Evolutionary conservation across 2,329 filamentous ascomycete genomes (phyloP), one percentile per base, ranked within the genome.

Genomic region (Purpureocillium takamizusanense): DNA sequence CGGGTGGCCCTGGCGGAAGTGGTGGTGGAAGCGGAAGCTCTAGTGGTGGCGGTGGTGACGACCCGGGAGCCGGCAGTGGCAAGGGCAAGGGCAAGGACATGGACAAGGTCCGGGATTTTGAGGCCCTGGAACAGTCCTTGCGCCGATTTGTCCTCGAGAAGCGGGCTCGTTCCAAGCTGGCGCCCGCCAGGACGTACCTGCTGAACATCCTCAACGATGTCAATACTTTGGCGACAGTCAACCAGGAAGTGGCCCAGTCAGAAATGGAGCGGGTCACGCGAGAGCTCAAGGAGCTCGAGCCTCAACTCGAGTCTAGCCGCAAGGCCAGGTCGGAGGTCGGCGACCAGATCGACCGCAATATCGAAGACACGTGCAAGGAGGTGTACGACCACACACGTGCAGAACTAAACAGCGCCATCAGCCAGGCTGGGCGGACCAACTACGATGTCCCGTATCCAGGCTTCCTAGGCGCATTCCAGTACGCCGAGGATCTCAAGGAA

Each of bases 91-190:
- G 83, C 40, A 95, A 95, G 56, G 85, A 87, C 39, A 83, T 83
- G 54, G 86, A 94, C 54, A 94, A 94, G 61, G 71, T 89, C 10
- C 78, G 82, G 42, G 89, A 97, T 52, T 98, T 98, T 55, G 83
- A 90, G 53, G 81, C 83, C 38, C 72, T 98, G 5, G 92, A 98
- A 60, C 78, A 86, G 47, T 92, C 92, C 4, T 63, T 98, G 29
- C 78, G 92, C 42, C 80, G 89, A 33, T 98, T 98, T 50, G 92
- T 98, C 7, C 72, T 98, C 18, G 92, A 98, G 57, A 97, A 97
- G 69, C 79, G 92, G 40, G 88, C 92, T 35, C 79, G 88, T 23
- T 97, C 92, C 8, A 98, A 98, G 66, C 74, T 98, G 42, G 90
- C 92, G 1, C 92, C 92, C 5, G 92, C 92, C 7, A 89, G 88